Conservation (phyloP, 2,329 filamentous ascomycete genomes). For the Teratosphaeriaceae sp. region DNA sequence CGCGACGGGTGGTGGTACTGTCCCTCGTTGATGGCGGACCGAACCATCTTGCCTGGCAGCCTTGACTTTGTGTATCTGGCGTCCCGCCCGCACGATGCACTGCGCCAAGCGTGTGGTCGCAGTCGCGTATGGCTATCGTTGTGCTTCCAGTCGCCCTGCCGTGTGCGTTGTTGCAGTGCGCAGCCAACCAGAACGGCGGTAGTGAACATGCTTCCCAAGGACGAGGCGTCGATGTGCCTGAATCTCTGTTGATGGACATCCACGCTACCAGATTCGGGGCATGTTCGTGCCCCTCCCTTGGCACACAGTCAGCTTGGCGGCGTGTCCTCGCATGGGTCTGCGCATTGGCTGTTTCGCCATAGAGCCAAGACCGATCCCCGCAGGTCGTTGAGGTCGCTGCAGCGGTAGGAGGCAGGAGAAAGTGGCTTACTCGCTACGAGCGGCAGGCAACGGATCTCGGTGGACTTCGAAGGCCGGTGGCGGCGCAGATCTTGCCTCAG, state of each 20-base stretch:
- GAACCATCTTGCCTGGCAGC: neutral
- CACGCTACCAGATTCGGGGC: neutral
- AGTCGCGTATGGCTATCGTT: neutral
- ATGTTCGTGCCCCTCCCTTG: neutral
- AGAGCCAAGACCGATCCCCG: neutral
- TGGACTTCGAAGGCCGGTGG: no score
- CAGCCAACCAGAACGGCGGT: neutral
- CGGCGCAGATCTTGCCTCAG: no score
- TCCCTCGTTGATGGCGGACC: neutral
- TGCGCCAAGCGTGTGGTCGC: neutral
- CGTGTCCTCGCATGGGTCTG: neutral
- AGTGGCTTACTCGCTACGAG: no score
- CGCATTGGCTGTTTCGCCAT: neutral
- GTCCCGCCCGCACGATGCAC: no score
- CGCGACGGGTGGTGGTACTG: neutral
- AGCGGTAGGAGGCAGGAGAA: no score
- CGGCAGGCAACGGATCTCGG: no score
- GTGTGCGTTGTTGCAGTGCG: neutral
- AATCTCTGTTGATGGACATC: no score
- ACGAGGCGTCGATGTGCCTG: neutral
- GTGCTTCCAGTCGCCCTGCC: neutral
- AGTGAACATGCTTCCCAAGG: neutral
- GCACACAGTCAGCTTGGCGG: neutral
- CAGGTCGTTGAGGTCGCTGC: no score
- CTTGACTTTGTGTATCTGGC: no score